Conservation (phyloP, 768 basidiomycete genomes). For the Pisolithus microcarpus region DNA sequence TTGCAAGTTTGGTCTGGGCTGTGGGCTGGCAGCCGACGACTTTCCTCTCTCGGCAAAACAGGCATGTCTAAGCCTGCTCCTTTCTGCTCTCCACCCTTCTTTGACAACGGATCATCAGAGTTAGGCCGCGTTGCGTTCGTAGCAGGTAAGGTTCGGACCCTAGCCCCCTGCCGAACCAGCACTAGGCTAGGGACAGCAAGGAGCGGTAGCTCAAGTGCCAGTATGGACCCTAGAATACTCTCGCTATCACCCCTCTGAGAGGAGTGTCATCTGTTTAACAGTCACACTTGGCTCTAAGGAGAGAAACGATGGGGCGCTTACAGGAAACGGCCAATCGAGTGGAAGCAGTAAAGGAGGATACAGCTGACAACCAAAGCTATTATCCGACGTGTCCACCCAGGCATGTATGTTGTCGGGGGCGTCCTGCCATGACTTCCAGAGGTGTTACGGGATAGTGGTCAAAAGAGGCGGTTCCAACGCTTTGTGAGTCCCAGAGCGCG, state of each 20-base stretch:
- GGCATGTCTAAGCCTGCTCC: slow-evolving; percentile 41
- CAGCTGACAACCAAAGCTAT: not conserved
- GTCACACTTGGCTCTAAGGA: not conserved
- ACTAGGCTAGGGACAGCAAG: slow-evolving; percentile 15
- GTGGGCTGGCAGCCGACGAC: slow-evolving; percentile 37
- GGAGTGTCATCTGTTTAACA: slow-evolving; percentile 11
- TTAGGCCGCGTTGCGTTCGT: slow-evolving; percentile 25
- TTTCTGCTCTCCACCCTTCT: slow-evolving; percentile 33
- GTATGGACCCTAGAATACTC: slow-evolving; percentile 3
- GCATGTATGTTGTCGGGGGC: not conserved
- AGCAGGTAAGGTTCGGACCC: slow-evolving; percentile 11
- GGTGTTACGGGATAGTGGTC: not conserved
- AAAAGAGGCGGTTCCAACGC: not conserved
- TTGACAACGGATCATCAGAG: slow-evolving; percentile 27
- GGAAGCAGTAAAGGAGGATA: not conserved
- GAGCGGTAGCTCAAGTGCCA: slow-evolving; percentile 6
- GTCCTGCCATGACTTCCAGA: not conserved
- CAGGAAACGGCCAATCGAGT: not conserved
- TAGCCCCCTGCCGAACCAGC: slow-evolving; percentile 22
- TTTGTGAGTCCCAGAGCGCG: not conserved
- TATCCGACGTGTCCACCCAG: not conserved
- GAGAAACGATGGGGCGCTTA: not conserved
- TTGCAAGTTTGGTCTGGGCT: slow-evolving; percentile 38
- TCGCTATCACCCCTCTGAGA: slow-evolving; percentile 13
- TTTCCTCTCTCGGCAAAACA: slow-evolving; percentile 45